Percentiles rank a stretch among this genome's conserved stretches.
These are phyloP conservation scores for Arthromyces matolae DNA, from an alignment of 768 basidiomycete genomes.

Conservation along the genomic window DNA sequence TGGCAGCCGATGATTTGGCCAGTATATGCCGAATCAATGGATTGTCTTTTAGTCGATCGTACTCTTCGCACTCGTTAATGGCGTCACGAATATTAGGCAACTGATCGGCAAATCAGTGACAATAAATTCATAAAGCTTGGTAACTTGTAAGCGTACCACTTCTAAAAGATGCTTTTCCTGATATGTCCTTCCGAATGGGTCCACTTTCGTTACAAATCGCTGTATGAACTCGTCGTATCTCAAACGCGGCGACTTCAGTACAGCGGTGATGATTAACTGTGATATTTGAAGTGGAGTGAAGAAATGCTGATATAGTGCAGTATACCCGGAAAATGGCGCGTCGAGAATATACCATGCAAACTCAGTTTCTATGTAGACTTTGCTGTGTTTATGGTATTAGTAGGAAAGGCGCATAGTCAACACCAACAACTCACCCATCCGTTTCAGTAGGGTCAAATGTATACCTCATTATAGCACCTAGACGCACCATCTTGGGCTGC, in stretches of 20 bases:
- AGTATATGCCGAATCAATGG: conserved; percentile 27
- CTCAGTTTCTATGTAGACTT: conserved; percentile 61
- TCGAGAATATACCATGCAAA: conserved; percentile 62
- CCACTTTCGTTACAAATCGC: conserved; percentile 29
- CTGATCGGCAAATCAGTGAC: conserved; percentile 17
- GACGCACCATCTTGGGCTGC: conserved; percentile 36
- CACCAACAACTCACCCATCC: conserved; percentile 43
- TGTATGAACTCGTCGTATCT: conserved; percentile 33
- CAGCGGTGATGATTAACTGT: conserved; percentile 42
- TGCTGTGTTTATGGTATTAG: conserved; percentile 33
- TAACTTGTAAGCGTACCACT: conserved; percentile 22
- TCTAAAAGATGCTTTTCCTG: conserved; percentile 30
- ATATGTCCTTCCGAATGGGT: conserved; percentile 33
- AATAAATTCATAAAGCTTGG: not conserved
- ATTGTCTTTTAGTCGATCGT: conserved; percentile 16
- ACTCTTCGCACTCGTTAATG: conserved; percentile 21
- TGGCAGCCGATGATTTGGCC: conserved; percentile 12
- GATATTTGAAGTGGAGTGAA: conserved; percentile 47
- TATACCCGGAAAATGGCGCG: conserved; percentile 44
- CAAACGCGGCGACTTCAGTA: conserved; percentile 26
- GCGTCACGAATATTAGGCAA: conserved; percentile 28
- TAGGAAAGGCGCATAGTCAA: not conserved
- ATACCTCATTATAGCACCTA: conserved; percentile 45
- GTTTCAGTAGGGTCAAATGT: conserved; percentile 47
- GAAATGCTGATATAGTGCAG: conserved; percentile 42